A percentile compares a stretch with the other conserved stretches of the same genome.
phyloP scores from a whole-genome alignment of 2,329 filamentous ascomycete species.

The Triangularia verruculosa region DNA sequence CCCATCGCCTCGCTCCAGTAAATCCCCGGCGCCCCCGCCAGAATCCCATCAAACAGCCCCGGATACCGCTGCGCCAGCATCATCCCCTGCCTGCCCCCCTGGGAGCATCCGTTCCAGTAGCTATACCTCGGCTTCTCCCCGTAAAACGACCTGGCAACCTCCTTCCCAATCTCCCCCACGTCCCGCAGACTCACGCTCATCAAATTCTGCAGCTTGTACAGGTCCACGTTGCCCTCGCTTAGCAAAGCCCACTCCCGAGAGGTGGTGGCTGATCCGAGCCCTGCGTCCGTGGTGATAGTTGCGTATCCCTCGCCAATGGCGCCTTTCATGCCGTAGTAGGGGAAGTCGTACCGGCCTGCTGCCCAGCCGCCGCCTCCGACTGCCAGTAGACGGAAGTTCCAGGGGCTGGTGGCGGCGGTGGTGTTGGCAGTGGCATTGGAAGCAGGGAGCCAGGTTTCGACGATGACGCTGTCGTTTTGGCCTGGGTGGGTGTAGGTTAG shows the following conservation, averaged over 20 bases:
- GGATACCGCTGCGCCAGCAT: constrained; percentile 50
- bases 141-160: constrained; percentile 48
- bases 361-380: constrained; percentile 38
- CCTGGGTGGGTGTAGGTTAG: constrained; percentile 42
- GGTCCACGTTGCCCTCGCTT: constrained; percentile 28
- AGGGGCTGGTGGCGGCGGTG: constrained; percentile 17
- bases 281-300: constrained; percentile 29
- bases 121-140: constrained; percentile 41
- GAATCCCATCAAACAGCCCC: constrained; percentile 52
- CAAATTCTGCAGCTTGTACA: constrained; percentile 24
- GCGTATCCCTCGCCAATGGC: constrained; percentile 28
- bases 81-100: constrained; percentile 53
- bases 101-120: constrained; percentile 56
- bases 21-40: constrained; percentile 45
- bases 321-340: constrained; percentile 20
- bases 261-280: constrained; percentile 11
- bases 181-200: constrained; percentile 22
- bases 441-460: constrained; percentile 36
- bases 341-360: constrained; percentile 26
- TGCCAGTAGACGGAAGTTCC: constrained; percentile 38
- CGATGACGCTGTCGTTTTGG: constrained; percentile 36
- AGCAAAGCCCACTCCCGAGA: constrained; percentile 25
- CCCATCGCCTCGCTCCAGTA: constrained; percentile 34
- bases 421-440: background rate
- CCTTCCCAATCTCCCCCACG: constrained; percentile 42